These are phyloP conservation scores for Cordyceps pruinosa DNA, from an alignment of 2,329 filamentous ascomycete species.

Conservation along the genomic window DNA sequence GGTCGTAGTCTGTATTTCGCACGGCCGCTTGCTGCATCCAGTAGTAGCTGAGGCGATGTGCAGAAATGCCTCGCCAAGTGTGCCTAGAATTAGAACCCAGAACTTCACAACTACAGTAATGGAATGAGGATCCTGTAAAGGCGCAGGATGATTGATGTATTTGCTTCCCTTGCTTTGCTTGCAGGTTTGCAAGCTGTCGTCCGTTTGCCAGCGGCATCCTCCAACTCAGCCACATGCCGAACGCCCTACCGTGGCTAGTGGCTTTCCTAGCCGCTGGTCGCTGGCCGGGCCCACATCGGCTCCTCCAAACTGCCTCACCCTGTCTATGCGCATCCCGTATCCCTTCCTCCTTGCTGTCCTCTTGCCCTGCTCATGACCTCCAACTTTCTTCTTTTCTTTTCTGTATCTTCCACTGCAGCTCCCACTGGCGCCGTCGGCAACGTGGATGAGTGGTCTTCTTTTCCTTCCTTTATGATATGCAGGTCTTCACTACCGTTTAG, in stretches of 20 bases:
- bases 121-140: too few relatives aligned
- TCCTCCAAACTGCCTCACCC: not conserved
- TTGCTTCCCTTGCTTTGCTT: too few relatives aligned
- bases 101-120: too few relatives aligned
- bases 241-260: not conserved
- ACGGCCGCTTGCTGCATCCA: too few relatives aligned
- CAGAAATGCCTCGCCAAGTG: too few relatives aligned
- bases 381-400: not conserved
- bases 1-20: too few relatives aligned
- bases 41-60: too few relatives aligned
- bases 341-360: constrained; percentile 3
- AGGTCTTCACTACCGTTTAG: not conserved
- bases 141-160: not conserved
- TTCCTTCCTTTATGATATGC: not conserved
- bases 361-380: not conserved
- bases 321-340: not conserved
- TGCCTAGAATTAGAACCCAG: too few relatives aligned
- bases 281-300: not conserved
- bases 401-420: constrained; percentile 2
- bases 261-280: not conserved
- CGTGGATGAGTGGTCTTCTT: not conserved
- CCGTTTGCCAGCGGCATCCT: not conserved
- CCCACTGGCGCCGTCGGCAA: constrained; percentile 5
- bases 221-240: not conserved
- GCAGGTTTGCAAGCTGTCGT: too few relatives aligned